Conservation (phyloP, 768 basidiomycete genomes). For the Macrolepiota fuliginosa region DNA sequence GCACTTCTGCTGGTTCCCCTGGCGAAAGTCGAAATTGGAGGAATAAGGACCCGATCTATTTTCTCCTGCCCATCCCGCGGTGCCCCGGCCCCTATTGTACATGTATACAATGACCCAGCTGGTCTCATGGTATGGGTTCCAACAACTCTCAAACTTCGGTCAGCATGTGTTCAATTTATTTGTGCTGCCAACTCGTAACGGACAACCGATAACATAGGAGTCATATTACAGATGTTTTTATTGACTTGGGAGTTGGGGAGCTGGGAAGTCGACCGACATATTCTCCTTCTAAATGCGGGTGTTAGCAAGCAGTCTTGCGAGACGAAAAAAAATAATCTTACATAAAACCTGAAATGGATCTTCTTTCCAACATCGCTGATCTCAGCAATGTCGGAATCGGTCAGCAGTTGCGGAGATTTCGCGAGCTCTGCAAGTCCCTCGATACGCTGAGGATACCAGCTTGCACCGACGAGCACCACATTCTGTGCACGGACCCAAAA, state of each 20-base stretch:
- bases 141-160: neutral
- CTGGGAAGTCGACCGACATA: slow-evolving; percentile 33
- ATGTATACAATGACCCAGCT: no score
- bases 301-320: neutral
- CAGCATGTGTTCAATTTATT: no score
- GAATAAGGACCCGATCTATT: no score
- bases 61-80: no score
- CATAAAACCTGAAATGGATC: slow-evolving; percentile 33
- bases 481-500: slow-evolving; percentile 34
- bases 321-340: slow-evolving; percentile 17
- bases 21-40: no score
- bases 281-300: slow-evolving; percentile 26
- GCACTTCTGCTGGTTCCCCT: no score
- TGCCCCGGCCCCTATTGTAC: no score
- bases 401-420: slow-evolving; percentile 26
- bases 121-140: no score
- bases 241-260: slow-evolving; percentile 27
- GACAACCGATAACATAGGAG: no score
- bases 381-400: slow-evolving; percentile 29
- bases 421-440: slow-evolving; percentile 27
- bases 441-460: slow-evolving; percentile 29
- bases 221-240: neutral
- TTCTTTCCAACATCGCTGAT: slow-evolving; percentile 32
- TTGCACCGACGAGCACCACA: slow-evolving; percentile 30
- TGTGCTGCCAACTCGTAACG: no score